Evolutionary conservation across 2,329 filamentous ascomycete species (phyloP), one percentile per base, ranked within the genome.

Genomic region (Ophiocordyceps robertsii): DNA sequence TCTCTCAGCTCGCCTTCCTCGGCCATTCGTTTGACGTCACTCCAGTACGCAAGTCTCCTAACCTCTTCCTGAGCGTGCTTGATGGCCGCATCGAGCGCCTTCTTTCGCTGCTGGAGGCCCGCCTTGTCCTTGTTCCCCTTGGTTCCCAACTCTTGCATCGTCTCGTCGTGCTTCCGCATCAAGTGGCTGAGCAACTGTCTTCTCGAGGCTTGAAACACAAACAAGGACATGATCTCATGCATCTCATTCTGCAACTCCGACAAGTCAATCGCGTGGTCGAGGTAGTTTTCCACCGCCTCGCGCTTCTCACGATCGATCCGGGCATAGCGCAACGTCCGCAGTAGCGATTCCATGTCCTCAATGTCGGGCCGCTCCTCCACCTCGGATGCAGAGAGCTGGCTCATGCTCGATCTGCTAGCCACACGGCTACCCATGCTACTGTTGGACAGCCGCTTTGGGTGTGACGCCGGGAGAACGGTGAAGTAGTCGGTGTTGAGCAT

Each of bases 231-330:
- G 51, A 95, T 84, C 37, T 87, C 78, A 43, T 85, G 82, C 72
- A 95, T 90, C 57, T 80, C 71, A 43, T 82, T 72, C 46, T 82
- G 72, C 17, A 98, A 67, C 47, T 87, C 83, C 42, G 72, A 71
- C 27, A 96, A 66, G 51, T 95, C 87, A 21, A 84, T 78, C 6
- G 77, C 84, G 42, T 92, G 72, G 36, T 79, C 68, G n/a, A 95
- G 68, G 56, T 95, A 98, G 47, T 76, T 84, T 53, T 83, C 79
- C 19, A 95, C 73, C 0, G 82, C 81, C 47, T 90, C 82, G 45
- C 93, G 78, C 66, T 92, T 96, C 65, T 96, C 90, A 30, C 92
- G 77, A 57, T 98, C 92, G 50, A 98, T 86, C 8, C 80, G 74
- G 6, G 83, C 77, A 33, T 65, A 65, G 47, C 80, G 82, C 43